phyloP scores from a whole-genome alignment of 208 protist genomes.

The Crithidia thermophila region DNA sequence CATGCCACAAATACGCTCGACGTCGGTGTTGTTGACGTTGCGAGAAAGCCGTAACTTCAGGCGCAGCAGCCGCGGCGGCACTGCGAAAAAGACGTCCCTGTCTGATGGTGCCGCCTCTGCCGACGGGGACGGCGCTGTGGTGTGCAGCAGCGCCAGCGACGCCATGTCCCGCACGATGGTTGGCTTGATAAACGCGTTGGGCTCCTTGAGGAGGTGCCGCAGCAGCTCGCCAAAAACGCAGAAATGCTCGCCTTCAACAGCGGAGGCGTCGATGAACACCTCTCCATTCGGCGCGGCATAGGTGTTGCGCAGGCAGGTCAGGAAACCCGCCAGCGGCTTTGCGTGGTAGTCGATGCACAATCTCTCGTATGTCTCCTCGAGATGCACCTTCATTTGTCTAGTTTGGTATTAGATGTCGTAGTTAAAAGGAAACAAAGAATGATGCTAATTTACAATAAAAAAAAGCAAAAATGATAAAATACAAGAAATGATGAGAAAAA shows the following conservation, averaged over 20 bases:
- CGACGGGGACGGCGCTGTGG: background rate
- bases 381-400: conserved; percentile 28
- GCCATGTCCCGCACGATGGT: background rate
- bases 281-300: conserved; percentile 22
- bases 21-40: conserved; percentile 29
- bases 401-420: too few species aligned
- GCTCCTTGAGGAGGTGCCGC: conserved; percentile 13
- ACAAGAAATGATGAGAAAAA: too few species aligned
- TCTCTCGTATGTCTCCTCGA: conserved; percentile 16
- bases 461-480: conserved; percentile 13
- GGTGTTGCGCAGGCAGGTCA: conserved; percentile 16
- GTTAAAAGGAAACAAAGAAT: too few species aligned
- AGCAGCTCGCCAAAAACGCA: conserved; percentile 34
- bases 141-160: background rate
- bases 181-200: conserved; percentile 14
- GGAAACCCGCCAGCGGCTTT: conserved; percentile 7
- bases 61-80: conserved; percentile 27
- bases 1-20: conserved; percentile 23
- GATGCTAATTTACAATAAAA: conserved; percentile 15
- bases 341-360: conserved; percentile 34
- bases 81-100: conserved; percentile 15
- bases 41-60: conserved; percentile 30
- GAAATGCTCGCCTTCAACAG: conserved; percentile 32
- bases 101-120: background rate
- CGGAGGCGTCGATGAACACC: conserved; percentile 34